Conservation (phyloP, 169 alveolate species). For the Plasmodium chabaudi region DNA sequence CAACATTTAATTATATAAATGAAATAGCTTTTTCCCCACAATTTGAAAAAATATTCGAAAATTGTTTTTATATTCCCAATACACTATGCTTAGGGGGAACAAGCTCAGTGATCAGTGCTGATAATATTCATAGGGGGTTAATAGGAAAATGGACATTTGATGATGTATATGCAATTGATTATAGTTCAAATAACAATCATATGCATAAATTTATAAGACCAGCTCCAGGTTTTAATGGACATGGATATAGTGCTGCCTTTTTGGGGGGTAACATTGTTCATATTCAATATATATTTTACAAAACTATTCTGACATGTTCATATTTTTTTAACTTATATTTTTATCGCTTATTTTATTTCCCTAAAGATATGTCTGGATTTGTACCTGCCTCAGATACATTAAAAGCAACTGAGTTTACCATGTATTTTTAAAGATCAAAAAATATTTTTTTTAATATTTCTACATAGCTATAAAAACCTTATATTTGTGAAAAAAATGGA, state of each 20-base stretch:
- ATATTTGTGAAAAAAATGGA: neutral
- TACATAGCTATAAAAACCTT: neutral
- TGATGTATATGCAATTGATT: slow-evolving; percentile 54
- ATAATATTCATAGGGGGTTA: slow-evolving; percentile 42
- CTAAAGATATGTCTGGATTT: slow-evolving; percentile 41
- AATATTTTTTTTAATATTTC: neutral
- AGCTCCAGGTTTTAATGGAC: slow-evolving; percentile 64
- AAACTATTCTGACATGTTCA: neutral
- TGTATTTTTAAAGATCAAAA: slow-evolving; percentile 23
- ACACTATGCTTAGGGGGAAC: slow-evolving; percentile 44
- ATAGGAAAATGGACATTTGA: slow-evolving; percentile 65
- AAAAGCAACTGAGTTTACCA: slow-evolving; percentile 55
- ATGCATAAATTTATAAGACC: slow-evolving; percentile 52
- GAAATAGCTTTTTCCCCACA: slow-evolving; percentile 34
- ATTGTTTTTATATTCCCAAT: slow-evolving; percentile 40
- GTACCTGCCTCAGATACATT: slow-evolving; percentile 47
- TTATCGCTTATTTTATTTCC: neutral
- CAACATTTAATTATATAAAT: slow-evolving; percentile 37
- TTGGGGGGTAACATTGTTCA: slow-evolving; percentile 30
- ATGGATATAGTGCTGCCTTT: slow-evolving; percentile 64
- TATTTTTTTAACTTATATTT: slow-evolving; percentile 1
- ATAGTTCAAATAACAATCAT: slow-evolving; percentile 53
- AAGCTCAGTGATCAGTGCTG: slow-evolving; percentile 25
- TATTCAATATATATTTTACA: neutral
- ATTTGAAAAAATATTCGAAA: slow-evolving; percentile 50